Percentiles rank a stretch among this genome's conserved stretches.
Evolutionary conservation across 1,284 basidiomycete species (phyloP).

Genomic region (Golubevia pallescens): DNA sequence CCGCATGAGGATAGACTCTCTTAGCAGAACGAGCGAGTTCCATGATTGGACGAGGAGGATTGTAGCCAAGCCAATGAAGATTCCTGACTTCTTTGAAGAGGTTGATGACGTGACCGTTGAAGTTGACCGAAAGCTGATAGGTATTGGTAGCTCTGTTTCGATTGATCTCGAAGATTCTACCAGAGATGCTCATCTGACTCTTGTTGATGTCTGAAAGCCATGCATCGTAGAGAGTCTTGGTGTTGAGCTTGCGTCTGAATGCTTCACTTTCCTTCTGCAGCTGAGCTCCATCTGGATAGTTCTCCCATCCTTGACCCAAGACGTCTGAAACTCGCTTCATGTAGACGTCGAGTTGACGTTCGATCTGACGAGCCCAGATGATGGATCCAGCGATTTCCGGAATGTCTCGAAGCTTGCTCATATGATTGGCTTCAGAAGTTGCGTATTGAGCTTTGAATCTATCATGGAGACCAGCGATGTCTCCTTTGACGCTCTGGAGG

Average conservation of each 20-base stretch:
- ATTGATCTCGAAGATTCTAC: conserved; percentile 94
- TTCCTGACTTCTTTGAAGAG: conserved; percentile 98
- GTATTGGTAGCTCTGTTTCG: conserved; percentile 70
- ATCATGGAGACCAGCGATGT: conserved; percentile 92
- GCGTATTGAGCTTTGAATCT: conserved; percentile 86
- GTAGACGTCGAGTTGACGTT: conserved; percentile 91
- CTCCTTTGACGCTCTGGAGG: conserved; percentile 78
- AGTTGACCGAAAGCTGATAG: conserved; percentile 90
- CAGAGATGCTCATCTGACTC: conserved; percentile 82
- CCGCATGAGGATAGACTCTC: conserved; percentile 95
- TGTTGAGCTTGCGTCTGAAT: conserved; percentile 95
- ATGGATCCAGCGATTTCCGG: conserved; percentile 96
- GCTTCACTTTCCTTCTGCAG: conserved; percentile 87
- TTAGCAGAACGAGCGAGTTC: conserved; percentile 98
- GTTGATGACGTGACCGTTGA: conserved; percentile 96
- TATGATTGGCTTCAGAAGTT: conserved; percentile 92
- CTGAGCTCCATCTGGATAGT: conserved; percentile 98
- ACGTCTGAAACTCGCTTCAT: conserved; percentile 99
- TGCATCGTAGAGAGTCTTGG: conserved; percentile 88
- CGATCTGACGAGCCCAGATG: conserved; percentile 98
- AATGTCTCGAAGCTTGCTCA: conserved; percentile 96
- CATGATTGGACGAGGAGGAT: conserved; percentile 89
- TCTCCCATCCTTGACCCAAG: conserved; percentile 95
- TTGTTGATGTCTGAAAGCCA: conserved; percentile 96
- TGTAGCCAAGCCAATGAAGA: conserved; percentile 91